A percentile compares a stretch with the other conserved stretches of the same genome.
These are phyloP conservation scores for Magnolia changhungtana DNA, from an alignment of 164 flowering plant genomes.

Conservation along the genomic window DNA sequence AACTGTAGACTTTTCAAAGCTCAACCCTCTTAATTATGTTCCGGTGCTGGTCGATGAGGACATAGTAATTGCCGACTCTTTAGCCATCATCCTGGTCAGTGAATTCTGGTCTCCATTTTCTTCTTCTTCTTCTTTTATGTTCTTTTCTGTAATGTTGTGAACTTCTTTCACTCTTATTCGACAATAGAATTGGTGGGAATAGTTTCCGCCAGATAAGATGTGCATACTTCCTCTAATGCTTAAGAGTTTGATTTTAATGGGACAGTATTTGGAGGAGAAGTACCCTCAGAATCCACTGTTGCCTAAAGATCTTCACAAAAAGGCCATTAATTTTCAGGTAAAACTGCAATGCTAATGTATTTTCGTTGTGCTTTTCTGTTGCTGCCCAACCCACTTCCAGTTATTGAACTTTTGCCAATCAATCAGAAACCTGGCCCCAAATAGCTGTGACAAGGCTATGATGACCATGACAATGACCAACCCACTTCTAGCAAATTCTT, in stretches of 20 bases:
- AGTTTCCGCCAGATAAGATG: not conserved
- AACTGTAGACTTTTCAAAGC: slow-evolving; percentile 53
- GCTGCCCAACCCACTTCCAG: not conserved
- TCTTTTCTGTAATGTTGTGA: not conserved
- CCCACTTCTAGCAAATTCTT: not conserved
- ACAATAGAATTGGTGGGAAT: not conserved
- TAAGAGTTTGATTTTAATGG: not conserved
- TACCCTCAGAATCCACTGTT: slow-evolving; percentile 74
- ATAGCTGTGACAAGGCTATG: too few relatives aligned
- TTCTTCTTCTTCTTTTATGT: not conserved
- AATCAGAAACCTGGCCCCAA: too few relatives aligned
- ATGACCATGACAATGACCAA: too few relatives aligned
- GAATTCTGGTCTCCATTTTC: not conserved
- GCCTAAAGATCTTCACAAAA: slow-evolving; percentile 63
- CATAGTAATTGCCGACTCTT: slow-evolving; percentile 62
- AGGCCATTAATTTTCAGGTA: slow-evolving; percentile 78
- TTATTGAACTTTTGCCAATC: too few relatives aligned
- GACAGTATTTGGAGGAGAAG: slow-evolving; percentile 67
- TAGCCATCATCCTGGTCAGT: slow-evolving; percentile 76
- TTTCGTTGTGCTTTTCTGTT: not conserved
- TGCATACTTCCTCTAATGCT: not conserved
- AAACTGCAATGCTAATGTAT: not conserved
- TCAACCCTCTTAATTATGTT: slow-evolving; percentile 75
- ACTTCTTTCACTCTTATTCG: not conserved
- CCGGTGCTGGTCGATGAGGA: slow-evolving; percentile 81